phyloP scores from a whole-genome alignment of 805 yeast genomes.

The Kuraishia ogatae region DNA sequence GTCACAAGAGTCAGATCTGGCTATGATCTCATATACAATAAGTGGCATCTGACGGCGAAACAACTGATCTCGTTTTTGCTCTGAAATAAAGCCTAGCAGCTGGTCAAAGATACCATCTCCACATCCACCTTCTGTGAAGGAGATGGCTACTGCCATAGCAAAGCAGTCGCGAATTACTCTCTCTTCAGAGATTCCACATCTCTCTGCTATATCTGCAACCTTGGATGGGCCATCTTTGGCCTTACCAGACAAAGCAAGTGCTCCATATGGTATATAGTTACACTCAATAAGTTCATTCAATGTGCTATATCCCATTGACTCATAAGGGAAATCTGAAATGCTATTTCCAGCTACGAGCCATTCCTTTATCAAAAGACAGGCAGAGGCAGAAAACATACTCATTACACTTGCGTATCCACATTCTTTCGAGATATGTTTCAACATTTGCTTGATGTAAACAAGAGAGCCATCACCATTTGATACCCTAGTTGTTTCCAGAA shows the following conservation, averaged over 20 bases:
- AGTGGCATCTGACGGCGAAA: constrained; percentile 16
- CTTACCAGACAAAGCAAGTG: constrained; percentile 23
- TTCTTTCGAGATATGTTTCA: neutral
- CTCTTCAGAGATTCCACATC: neutral
- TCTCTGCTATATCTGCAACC: neutral
- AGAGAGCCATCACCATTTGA: neutral
- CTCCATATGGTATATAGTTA: constrained; percentile 28
- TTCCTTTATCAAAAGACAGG: constrained; percentile 18
- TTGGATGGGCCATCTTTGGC: neutral
- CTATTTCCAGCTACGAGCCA: constrained; percentile 31
- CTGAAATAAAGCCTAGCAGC: neutral
- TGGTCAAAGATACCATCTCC: constrained; percentile 23
- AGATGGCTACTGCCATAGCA: constrained; percentile 32
- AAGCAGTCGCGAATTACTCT: neutral
- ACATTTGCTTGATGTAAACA: neutral
- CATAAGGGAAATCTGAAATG: constrained; percentile 29
- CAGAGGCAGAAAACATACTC: neutral
- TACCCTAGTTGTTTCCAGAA: neutral
- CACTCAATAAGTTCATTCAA: constrained; percentile 21
- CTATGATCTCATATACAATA: constrained; percentile 27
- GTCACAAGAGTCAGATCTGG: neutral
- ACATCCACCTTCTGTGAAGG: constrained; percentile 30
- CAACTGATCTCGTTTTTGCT: neutral
- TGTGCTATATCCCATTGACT: constrained; percentile 27
- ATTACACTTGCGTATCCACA: neutral